phyloP scores from a whole-genome alignment of 2,329 filamentous ascomycete species.

The Venturia aucupariae region DNA sequence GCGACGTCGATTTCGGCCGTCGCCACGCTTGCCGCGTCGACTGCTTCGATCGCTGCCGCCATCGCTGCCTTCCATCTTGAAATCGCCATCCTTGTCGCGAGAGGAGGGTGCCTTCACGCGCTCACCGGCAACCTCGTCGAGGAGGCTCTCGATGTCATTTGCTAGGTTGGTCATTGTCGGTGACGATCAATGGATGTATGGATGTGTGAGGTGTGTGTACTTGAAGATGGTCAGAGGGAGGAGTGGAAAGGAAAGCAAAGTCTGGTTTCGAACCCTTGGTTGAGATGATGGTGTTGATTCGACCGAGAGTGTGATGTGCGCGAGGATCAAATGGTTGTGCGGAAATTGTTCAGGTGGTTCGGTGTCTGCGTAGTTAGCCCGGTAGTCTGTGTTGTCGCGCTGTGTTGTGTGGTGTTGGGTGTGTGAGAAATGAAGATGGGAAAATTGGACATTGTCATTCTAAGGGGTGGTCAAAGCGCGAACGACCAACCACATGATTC shows the following conservation, averaged over 20 bases:
- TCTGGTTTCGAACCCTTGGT: conserved; percentile 2
- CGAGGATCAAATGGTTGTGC: background rate
- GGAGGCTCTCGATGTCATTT: background rate
- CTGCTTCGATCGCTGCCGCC: background rate
- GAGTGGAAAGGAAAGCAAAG: background rate
- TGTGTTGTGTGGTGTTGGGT: background rate
- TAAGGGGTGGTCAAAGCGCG: too few species aligned
- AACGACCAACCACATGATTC: too few species aligned
- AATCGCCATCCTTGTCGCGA: background rate
- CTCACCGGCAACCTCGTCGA: conserved; percentile 1
- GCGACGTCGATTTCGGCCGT: background rate
- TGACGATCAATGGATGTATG: background rate
- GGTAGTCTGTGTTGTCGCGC: background rate
- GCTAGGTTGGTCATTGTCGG: conserved; percentile 7
- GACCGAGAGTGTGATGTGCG: background rate
- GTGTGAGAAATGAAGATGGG: background rate
- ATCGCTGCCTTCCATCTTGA: conserved; percentile 2
- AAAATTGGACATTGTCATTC: too few species aligned
- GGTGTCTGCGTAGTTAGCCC: background rate
- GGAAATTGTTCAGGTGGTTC: background rate
- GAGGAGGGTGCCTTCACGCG: background rate
- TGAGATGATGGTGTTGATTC: background rate
- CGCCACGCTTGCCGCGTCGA: background rate
- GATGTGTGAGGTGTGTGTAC: conserved; percentile 1
- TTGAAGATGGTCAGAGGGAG: conserved; percentile 5